These are phyloP conservation scores for Rhizopogon vesiculosus DNA, from an alignment of 768 basidiomycete genomes.

Conservation along the genomic window DNA sequence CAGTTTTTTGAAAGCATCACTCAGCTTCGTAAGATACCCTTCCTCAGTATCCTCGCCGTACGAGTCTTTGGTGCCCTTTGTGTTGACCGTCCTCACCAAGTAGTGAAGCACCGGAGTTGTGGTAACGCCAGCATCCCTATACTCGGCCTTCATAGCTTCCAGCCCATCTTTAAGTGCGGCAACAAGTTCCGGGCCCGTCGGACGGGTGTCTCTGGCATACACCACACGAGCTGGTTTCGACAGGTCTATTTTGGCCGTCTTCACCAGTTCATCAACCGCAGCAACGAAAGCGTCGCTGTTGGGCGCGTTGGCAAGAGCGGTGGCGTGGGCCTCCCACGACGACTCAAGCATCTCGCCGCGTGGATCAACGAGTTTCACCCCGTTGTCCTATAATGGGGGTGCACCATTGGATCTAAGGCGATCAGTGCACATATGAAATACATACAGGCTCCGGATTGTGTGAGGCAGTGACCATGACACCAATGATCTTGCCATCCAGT, in stretches of 20 bases:
- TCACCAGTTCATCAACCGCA: conserved; percentile 58
- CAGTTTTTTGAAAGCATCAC: conserved; percentile 78
- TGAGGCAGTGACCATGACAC: conserved; percentile 99
- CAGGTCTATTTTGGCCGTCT: conserved; percentile 67
- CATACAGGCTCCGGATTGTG: conserved; percentile 95
- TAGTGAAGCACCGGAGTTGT: conserved; percentile 97
- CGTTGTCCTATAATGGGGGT: conserved; percentile 72
- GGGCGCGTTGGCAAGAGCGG: conserved; percentile 77
- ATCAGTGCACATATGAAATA: conserved; percentile 4
- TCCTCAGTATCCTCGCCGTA: conserved; percentile 80
- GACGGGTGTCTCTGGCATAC: conserved; percentile 91
- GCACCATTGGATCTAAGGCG: not conserved
- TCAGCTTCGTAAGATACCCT: conserved; percentile 82
- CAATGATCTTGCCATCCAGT: conserved; percentile 87
- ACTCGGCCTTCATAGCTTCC: conserved; percentile 61
- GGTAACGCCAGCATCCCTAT: conserved; percentile 74
- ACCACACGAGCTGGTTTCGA: conserved; percentile 76
- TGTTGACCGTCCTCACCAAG: conserved; percentile 86
- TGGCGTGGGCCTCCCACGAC: conserved; percentile 89
- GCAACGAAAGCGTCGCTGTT: conserved; percentile 70
- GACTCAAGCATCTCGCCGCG: conserved; percentile 96
- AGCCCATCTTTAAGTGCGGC: conserved; percentile 81
- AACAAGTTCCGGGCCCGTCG: conserved; percentile 75
- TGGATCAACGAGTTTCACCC: conserved; percentile 97
- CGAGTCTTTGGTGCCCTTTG: conserved; percentile 68